These are phyloP conservation scores for Talaromyces sp. DNA, from an alignment of 2,329 filamentous ascomycete genomes.

Conservation along the genomic window DNA sequence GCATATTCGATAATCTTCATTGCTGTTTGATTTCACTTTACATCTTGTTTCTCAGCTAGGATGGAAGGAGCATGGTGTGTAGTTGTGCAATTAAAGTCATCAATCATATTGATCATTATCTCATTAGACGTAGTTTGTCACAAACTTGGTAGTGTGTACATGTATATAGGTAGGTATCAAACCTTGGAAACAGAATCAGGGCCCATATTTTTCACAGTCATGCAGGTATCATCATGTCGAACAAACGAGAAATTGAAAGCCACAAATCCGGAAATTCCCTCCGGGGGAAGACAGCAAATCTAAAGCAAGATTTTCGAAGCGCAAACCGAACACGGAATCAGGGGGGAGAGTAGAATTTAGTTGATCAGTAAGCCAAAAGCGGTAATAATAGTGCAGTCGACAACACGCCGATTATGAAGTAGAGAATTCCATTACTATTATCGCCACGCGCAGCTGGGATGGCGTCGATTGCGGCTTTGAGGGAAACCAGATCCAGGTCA, in stretches of 20 bases:
- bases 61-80: too few relatives aligned
- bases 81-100: background rate
- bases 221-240: background rate
- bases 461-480: conserved; percentile 24
- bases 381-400: conserved; percentile 55
- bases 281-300: background rate
- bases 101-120: background rate
- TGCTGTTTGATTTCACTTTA: background rate
- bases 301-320: background rate
- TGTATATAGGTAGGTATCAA: background rate
- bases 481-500: conserved; percentile 44
- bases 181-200: background rate
- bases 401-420: conserved; percentile 45
- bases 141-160: background rate
- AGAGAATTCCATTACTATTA: conserved; percentile 27
- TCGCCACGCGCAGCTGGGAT: conserved; percentile 2
- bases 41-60: background rate
- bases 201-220: background rate
- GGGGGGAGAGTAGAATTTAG: background rate
- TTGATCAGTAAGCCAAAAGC: conserved; percentile 47
- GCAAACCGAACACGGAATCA: background rate
- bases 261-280: background rate
- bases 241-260: background rate
- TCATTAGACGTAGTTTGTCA: background rate
- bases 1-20: background rate